A percentile compares a stretch with the other conserved stretches of the same genome.
These are phyloP conservation scores for Phytopythium helicoides DNA, from an alignment of 352 stramenopile species.

Conservation along the genomic window DNA sequence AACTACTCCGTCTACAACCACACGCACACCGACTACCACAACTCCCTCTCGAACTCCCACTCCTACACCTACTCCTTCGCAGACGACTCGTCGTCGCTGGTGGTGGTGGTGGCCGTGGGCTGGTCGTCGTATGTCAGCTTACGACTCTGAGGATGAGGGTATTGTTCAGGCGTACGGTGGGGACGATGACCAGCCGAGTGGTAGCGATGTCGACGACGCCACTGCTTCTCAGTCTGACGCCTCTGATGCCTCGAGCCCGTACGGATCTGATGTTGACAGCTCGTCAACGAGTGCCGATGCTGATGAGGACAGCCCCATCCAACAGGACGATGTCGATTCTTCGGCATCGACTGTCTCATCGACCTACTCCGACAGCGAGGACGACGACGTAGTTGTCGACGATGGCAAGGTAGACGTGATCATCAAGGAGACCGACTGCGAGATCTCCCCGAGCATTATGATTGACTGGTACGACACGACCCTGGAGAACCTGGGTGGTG, in stretches of 20 bases:
- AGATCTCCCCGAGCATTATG: slow-evolving; percentile 22
- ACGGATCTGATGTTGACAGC: neutral
- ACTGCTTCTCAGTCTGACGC: too few species aligned
- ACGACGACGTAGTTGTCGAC: slow-evolving; percentile 15
- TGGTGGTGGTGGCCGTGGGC: slow-evolving; percentile 7
- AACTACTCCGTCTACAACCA: slow-evolving; percentile 3
- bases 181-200: too few species aligned
- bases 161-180: neutral
- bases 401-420: slow-evolving; percentile 33
- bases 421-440: slow-evolving; percentile 15
- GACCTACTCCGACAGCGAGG: slow-evolving; percentile 8
- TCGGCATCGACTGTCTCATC: too few species aligned
- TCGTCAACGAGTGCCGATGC: neutral
- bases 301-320: neutral
- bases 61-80: neutral
- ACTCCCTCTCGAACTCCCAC: slow-evolving; percentile 1
- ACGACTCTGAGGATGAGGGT: slow-evolving; percentile 1
- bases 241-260: neutral
- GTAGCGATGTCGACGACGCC: too few species aligned
- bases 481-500: slow-evolving; percentile 23
- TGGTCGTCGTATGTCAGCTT: neutral
- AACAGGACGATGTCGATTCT: too few species aligned
- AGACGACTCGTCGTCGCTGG: neutral
- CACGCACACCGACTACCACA: neutral
- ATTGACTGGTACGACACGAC: slow-evolving; percentile 40